Conservation (phyloP, 441 rosid species). For the Erodium trifolium region DNA sequence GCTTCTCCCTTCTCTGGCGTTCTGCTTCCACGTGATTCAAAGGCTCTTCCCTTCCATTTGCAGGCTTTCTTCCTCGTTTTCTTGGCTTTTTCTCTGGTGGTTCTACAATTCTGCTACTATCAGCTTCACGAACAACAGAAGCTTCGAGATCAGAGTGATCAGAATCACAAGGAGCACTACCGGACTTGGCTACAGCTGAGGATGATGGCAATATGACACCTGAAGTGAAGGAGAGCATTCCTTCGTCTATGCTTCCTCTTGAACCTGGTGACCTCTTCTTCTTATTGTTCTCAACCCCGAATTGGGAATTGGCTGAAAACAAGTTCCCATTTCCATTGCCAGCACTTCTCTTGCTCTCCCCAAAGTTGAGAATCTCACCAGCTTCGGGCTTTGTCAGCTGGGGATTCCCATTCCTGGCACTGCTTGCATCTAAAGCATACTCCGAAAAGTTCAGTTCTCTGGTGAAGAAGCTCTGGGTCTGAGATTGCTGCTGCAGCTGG, state of each 20-base stretch:
- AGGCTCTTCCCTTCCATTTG: no score
- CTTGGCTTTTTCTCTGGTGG: slow-evolving; percentile 45
- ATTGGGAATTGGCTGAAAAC: slow-evolving; percentile 15
- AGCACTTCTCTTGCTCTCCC: slow-evolving; percentile 48
- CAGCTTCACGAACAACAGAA: neutral
- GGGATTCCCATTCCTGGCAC: slow-evolving; percentile 11
- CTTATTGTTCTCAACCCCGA: slow-evolving; percentile 28
- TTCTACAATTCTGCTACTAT: neutral
- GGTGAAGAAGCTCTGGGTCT: slow-evolving; percentile 30
- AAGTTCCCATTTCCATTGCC: slow-evolving; percentile 23
- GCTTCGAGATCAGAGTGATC: slow-evolving; percentile 42
- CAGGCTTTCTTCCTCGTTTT: slow-evolving; percentile 26
- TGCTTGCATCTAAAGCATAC: slow-evolving; percentile 27
- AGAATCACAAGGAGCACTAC: slow-evolving; percentile 39
- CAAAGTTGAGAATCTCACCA: slow-evolving; percentile 54
- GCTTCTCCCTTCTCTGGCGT: slow-evolving; percentile 63
- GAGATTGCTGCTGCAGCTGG: slow-evolving; percentile 16
- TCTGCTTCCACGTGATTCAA: slow-evolving; percentile 59
- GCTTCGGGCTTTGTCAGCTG: slow-evolving; percentile 58
- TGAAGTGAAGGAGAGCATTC: slow-evolving; percentile 64
- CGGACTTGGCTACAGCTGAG: slow-evolving; percentile 27
- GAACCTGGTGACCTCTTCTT: slow-evolving; percentile 24
- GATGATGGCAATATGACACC: slow-evolving; percentile 49
- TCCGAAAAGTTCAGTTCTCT: slow-evolving; percentile 55
- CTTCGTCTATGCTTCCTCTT: slow-evolving; percentile 34